Evolutionary conservation across 1,284 basidiomycete species (phyloP), one percentile per base, ranked within the genome.

Genomic region (Pseudozyma flocculosa): DNA sequence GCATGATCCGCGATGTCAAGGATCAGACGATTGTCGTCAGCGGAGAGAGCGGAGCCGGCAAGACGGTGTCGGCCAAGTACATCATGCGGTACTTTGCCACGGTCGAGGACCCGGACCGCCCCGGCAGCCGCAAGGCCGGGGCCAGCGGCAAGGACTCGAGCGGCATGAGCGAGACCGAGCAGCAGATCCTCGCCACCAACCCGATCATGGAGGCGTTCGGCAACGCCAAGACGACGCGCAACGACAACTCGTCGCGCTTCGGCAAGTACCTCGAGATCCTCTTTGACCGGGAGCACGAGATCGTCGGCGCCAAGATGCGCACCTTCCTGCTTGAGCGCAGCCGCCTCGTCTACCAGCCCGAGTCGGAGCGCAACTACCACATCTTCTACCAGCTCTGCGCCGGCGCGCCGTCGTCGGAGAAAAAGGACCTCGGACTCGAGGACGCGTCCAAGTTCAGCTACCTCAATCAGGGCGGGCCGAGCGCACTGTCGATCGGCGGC

Each of bases 361-460:
- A 90, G 66, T 53, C 72, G 32, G 95, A 99, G 80, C 87, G 95
- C 53, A 99, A 98, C 80, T 99, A 98, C 79, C 95, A 99, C 80
- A 96, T 99, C 75, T 99, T 99, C 82, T 98, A 99, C 80, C 95
- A 99, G 79, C 83, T 99, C n/a, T 92, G 94, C 70, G 90, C 94
- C 2, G 95, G 95, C 48, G 92, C 92, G 4, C 93, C 94, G 2
- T 82, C 89, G 22, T 94, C 95, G 77, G 94, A 98, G 77, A 86
- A 91, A 42, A 95, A 95, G 79, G 91, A 95, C 72, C 85, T 98
- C 38, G 92, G 90, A 5, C 83, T 99, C 40, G 89, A 92, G 61
- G 90, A 94, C 51, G 86, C 85, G 36, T 74, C 78, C 32, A 89
- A 92, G 78, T 98, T 97, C 80, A 85, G 87, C 66, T 98, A 92